phyloP scores from a whole-genome alignment of 108 stramenopile genomes.

The Skeletonema potamos region DNA sequence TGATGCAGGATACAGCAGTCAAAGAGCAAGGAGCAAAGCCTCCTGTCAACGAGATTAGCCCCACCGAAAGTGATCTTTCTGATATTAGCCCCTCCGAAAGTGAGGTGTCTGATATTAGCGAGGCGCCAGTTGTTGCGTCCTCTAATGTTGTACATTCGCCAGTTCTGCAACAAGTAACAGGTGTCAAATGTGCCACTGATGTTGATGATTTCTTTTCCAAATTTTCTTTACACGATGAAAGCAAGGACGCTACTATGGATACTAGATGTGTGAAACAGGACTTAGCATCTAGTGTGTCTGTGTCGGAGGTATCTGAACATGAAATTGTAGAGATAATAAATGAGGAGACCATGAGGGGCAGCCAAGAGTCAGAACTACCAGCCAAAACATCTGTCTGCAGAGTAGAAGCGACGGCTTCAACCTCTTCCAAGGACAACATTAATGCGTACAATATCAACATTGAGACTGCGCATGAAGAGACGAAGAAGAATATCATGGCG shows the following conservation, averaged over 20 bases:
- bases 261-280: background rate
- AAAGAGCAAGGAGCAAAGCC: background rate
- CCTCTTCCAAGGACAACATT: background rate
- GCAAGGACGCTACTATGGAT: background rate
- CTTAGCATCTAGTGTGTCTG: background rate
- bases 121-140: background rate
- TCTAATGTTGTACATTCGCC: background rate
- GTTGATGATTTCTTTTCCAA: conserved; percentile 39
- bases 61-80: background rate
- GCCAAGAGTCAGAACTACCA: background rate
- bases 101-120: background rate
- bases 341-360: background rate
- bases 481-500: background rate
- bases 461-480: background rate
- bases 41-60: background rate
- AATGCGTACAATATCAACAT: background rate
- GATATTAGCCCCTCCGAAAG: background rate
- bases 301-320: background rate
- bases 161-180: background rate
- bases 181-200: background rate
- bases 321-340: background rate
- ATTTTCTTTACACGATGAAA: conserved; percentile 31
- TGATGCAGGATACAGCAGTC: background rate
- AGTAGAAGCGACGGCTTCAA: background rate
- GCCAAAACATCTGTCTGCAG: background rate